Evolutionary conservation across 1,139 yeast species (phyloP), one percentile per base, ranked within the genome.

Genomic region (Sugiyamaella neomexicana): DNA sequence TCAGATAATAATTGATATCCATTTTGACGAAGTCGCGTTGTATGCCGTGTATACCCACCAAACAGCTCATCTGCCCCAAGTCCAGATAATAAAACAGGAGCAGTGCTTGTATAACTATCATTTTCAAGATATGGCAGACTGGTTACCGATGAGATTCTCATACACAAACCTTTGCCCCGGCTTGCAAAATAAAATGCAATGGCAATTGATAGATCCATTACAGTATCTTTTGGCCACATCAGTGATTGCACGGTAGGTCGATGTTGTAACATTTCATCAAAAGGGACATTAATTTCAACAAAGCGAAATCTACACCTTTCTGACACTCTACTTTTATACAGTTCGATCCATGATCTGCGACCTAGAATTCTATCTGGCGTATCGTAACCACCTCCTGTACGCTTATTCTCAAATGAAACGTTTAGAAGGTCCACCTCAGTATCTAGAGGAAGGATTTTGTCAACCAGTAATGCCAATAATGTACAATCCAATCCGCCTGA

Each of bases 401-500:
- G 77, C n/a, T 91, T 93, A 63, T 91, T 93, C 60, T 88, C 93
- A 70, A 93, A 93, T 0, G 96, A 96, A 2, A 95, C 99, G 54
- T 93, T 91, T n/a, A 95, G 68, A n/a, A 93, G 74, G 67, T 93
- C 97, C 7, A 86, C 74, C 0, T 62, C 62, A n/a, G 27, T 70
- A 54, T 38, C 64, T 13, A 49, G 58, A 46, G 55, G 78, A 70
- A 63, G 72, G 55, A 50, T 73, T 36, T 15, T 77, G 74, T 17
- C 71, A 7, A 66, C 63, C n/a, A 71, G 50, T 15, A 63, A 56
- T 2, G 95, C 90, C 12, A 93, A 65, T 0, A 93, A 72, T 0
- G 97, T 86, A 67, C 99, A 93, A 65, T 93, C 99, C 8, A 93
- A 74, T 0, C 99, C 99, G 1, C 99, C 99, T 41, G 97, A 89